These are phyloP conservation scores for Fagopyrum homotropicum DNA, from an alignment of 148 eudicot species.

Conservation along the genomic window DNA sequence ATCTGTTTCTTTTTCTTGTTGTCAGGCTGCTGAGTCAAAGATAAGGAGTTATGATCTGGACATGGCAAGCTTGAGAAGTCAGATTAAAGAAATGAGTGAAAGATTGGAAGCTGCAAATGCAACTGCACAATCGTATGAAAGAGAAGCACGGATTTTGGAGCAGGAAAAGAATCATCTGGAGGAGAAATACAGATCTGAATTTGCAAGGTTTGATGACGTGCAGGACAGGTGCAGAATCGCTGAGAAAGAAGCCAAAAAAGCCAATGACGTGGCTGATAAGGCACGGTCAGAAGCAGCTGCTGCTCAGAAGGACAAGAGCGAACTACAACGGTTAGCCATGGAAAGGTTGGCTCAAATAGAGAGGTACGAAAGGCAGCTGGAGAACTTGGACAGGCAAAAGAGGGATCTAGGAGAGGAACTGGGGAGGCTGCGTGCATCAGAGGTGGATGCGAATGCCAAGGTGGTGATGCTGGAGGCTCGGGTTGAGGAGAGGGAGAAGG, in stretches of 20 bases:
- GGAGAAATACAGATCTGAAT: conserved; percentile 69
- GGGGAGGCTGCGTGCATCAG: conserved; percentile 50
- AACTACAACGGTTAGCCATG: conserved; percentile 59
- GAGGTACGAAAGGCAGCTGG: conserved; percentile 70
- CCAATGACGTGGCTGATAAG: conserved; percentile 71
- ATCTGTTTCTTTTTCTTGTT: conserved; percentile 11
- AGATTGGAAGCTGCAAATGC: conserved; percentile 54
- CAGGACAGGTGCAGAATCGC: conserved; percentile 77
- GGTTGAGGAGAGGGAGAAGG: conserved; percentile 84
- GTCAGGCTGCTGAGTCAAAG: conserved; percentile 76
- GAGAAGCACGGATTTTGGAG: conserved; percentile 69
- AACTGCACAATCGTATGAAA: conserved; percentile 63
- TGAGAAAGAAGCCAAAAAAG: conserved; percentile 83
- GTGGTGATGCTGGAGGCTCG: conserved; percentile 63
- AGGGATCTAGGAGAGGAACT: conserved; percentile 42
- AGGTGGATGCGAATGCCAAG: conserved; percentile 59
- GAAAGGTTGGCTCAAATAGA: conserved; percentile 75
- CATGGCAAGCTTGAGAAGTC: conserved; percentile 37
- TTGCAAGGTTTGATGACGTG: conserved; percentile 65
- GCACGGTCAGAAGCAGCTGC: conserved; percentile 74
- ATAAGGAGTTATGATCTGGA: conserved; percentile 54
- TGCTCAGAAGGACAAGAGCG: conserved; percentile 67
- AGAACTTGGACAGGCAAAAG: conserved; percentile 54
- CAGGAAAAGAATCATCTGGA: conserved; percentile 74
- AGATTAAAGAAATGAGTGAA: conserved; percentile 52